A percentile compares a stretch with the other conserved stretches of the same genome.
Conservation (phyloP, 306 rosid genomes). For the Chamaecrista fasciculata region DNA sequence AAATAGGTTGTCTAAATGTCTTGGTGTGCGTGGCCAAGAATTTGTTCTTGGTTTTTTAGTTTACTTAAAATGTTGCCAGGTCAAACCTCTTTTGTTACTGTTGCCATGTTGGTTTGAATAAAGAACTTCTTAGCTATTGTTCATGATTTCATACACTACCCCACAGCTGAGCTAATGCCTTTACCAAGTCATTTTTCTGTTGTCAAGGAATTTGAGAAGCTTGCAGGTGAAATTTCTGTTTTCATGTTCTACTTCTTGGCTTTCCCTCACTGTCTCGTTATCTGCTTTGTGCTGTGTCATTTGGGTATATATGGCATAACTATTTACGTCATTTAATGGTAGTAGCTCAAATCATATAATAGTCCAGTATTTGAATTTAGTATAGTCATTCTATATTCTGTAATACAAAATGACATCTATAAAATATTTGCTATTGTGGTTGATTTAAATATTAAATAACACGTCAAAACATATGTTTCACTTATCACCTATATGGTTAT, state of each 20-base stretch:
- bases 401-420: not conserved
- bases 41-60: not conserved
- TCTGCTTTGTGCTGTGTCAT: not conserved
- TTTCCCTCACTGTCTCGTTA: not conserved
- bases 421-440: not conserved
- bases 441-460: not conserved
- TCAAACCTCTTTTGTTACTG: not conserved
- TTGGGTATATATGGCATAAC: not conserved
- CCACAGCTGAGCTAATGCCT: too few relatives aligned
- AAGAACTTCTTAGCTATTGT: too few relatives aligned
- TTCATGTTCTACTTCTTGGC: not conserved
- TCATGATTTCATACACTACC: too few relatives aligned
- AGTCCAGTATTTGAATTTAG: not conserved
- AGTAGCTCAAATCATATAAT: not conserved
- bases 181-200: too few relatives aligned
- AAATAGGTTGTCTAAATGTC: conserved; percentile 15
- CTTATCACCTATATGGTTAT: not conserved
- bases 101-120: too few relatives aligned
- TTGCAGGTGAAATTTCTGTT: not conserved
- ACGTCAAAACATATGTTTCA: not conserved
- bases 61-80: not conserved
- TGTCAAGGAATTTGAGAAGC: too few relatives aligned
- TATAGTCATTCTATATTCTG: not conserved
- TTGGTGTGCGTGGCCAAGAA: not conserved
- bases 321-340: not conserved